Conservation (phyloP, 2,329 filamentous ascomycete genomes). For the Lachnellula occidentalis region DNA sequence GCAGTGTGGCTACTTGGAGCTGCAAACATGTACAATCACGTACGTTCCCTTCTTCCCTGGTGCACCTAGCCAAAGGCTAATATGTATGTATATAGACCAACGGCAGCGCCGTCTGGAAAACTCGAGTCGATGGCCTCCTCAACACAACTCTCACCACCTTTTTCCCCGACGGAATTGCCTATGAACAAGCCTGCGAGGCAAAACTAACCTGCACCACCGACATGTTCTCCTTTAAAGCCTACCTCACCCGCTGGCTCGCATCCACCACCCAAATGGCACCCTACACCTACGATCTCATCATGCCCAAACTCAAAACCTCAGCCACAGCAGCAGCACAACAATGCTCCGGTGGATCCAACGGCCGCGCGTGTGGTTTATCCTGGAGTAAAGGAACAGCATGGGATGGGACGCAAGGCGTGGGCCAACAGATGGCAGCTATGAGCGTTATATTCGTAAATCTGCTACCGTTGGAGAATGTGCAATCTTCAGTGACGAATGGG, state of each 20-base stretch:
- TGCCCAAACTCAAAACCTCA: constrained; percentile 49
- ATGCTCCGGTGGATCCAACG: constrained; percentile 54
- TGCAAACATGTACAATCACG: constrained; percentile 44
- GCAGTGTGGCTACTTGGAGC: constrained; percentile 56
- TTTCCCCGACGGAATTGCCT: constrained; percentile 49
- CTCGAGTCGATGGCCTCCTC: constrained; percentile 32
- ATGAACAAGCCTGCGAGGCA: constrained; percentile 54
- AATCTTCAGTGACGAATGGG: constrained; percentile 39
- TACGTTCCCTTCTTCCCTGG: constrained; percentile 52
- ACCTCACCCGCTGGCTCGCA: constrained; percentile 55
- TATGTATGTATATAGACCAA: constrained; percentile 25
- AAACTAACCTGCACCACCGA: constrained; percentile 53
- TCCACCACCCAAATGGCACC: constrained; percentile 53
- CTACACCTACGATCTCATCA: constrained; percentile 48
- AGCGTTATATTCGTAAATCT: constrained; percentile 46
- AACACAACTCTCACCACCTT: constrained; percentile 31
- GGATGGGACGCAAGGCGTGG: constrained; percentile 45
- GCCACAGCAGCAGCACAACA: constrained; percentile 50
- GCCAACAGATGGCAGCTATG: constrained; percentile 64
- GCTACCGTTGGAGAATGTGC: constrained; percentile 31
- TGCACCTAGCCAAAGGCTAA: constrained; percentile 41
- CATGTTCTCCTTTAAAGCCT: constrained; percentile 61
- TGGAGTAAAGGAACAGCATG: constrained; percentile 45
- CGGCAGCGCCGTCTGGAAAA: constrained; percentile 34
- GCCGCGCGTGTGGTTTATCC: constrained; percentile 54